These are phyloP conservation scores for Rhizophora mangle DNA, from an alignment of 345 rosid genomes.

Conservation along the genomic window DNA sequence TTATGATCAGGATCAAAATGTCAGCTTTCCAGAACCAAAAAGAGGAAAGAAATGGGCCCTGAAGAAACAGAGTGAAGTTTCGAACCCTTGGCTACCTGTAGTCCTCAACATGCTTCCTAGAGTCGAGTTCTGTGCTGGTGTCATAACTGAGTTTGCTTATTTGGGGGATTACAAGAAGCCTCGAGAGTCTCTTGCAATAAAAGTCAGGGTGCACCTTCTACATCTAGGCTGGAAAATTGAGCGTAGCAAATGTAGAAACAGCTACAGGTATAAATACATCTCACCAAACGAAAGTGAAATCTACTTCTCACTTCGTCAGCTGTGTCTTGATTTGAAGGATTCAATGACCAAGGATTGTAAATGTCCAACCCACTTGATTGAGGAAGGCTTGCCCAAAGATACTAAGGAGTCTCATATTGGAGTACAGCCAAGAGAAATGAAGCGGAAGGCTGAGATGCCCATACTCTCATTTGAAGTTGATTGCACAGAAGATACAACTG, in stretches of 20 bases:
- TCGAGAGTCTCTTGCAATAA: background rate
- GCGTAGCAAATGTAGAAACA: background rate
- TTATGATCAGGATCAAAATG: background rate
- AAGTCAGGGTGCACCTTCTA: constrained; percentile 16
- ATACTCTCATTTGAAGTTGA: no score
- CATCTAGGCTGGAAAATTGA: constrained; percentile 23
- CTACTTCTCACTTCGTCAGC: constrained; percentile 15
- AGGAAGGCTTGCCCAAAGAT: background rate
- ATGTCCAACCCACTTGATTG: background rate
- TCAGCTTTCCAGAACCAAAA: background rate
- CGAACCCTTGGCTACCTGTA: constrained; percentile 8
- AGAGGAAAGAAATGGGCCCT: background rate
- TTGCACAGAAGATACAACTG: background rate
- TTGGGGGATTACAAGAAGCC: background rate
- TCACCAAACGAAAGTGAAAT: background rate
- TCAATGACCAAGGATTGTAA: background rate
- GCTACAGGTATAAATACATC: constrained; percentile 9
- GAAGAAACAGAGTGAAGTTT: background rate
- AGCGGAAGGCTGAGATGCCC: background rate
- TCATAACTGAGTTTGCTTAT: background rate
- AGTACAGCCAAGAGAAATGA: background rate
- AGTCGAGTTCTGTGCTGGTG: constrained; percentile 6
- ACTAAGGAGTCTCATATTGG: background rate
- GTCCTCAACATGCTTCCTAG: background rate
- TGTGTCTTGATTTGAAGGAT: constrained; percentile 9